Evolutionary conservation across 2,329 filamentous ascomycete species (phyloP), one percentile per base, ranked within the genome.

Genomic region (Sclerotinia minor): DNA sequence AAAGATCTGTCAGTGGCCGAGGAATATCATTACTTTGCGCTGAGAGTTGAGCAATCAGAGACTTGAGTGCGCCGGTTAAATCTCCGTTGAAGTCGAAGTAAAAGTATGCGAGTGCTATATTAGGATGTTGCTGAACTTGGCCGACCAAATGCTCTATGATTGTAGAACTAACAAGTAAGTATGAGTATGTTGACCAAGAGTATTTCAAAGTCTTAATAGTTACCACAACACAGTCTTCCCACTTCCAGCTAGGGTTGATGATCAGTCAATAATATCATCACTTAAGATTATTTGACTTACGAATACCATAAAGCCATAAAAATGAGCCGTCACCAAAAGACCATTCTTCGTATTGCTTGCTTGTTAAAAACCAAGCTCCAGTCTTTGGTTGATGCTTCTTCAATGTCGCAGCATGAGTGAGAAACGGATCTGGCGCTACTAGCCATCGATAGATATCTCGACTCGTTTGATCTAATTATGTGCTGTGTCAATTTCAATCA

Each of bases 71-170:
- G 0, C 74, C 70, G 0, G 71, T 77, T 0, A 70, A 32, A 38
- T 76, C 69, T 53, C 80, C 78, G 54, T 76, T 78, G 69, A 80
- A 80, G 3, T 78, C 76, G 61, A 81, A 81, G 72, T 77, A 81
- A 71, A 81, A 81, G 69, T 77, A 80, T 1, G 74, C 77, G 17
- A 80, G 60, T 0, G 74, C 77, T 15, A 75, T 72, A 8, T 64
- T 55, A 9, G 71, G 69, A 15, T 71, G 68, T 26, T 69, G 70
- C 1, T 74, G 58, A 52, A 57, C 60, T 41, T 71, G 68, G 11
- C 47, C 41, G n/a, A 69, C 55, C 13, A 74, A 41, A 53, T 76
- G 67, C 52, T 79, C 77, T 54, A 80, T 78, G 11, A 76, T 72
- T 1, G 78, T 80, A 19, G 72, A 73, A 67, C 72, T 72, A 29